Evolutionary conservation across 2,329 filamentous ascomycete species (phyloP), one percentile per base, ranked within the genome.

Genomic region (Colletotrichum camelliae): DNA sequence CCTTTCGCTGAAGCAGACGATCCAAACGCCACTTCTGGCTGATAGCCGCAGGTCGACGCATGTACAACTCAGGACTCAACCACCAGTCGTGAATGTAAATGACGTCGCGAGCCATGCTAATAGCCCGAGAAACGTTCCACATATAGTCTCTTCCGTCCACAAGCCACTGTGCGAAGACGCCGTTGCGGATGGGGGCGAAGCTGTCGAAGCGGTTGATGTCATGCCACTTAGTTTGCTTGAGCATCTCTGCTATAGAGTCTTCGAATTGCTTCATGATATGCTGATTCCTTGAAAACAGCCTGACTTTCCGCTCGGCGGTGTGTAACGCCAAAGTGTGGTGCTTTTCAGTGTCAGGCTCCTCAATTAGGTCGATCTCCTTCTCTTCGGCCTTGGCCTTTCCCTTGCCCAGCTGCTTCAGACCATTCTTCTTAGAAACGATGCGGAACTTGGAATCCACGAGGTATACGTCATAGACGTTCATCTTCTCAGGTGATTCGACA

Each of bases 31-130:
- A 99, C 85, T 98, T 98, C 83, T 98, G 96, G 82, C 96, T 98
- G 85, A 98, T 98, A 61, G 95, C 96, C 29, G 97, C 94, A 69
- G 97, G 97, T 74, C 97, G 91, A 76, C 97, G 92, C 93, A 98
- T 93, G 86, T 99, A 99, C 60, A 99, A 87, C 84, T 99, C 96
- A 1, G 97, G 97, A 80, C 95, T 98, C 55, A 99, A 87, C 97
- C 97, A 99, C 97, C 97, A 99, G 84, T 98, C 97, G 83, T 99
- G 97, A 77, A 99, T 98, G 85, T 98, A 98, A 80, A 99, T 96
- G 77, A 98, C 96, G 86, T 98, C 97, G 81, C 95, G 95, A 10
- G 97, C 97, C 92, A 98, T 98, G 82, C 95, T 97, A 81, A 99
- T 97, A 15, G 97, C 97, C 78, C 96, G 92, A 13, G 96, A 98